These are phyloP conservation scores for Fusarium cyanostomum DNA, from an alignment of 2,329 filamentous ascomycete species.

Conservation along the genomic window DNA sequence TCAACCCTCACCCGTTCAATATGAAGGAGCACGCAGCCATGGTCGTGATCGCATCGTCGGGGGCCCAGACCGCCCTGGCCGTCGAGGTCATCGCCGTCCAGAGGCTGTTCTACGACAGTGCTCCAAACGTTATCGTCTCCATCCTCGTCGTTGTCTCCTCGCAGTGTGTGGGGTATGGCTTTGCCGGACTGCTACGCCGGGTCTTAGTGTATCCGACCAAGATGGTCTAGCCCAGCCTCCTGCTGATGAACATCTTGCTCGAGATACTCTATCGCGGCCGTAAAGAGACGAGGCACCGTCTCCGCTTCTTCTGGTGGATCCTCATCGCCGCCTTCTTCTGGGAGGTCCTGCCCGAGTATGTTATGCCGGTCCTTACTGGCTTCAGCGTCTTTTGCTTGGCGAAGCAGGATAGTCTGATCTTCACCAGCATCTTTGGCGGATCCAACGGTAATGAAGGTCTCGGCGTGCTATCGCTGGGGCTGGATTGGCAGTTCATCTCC, in stretches of 20 bases:
- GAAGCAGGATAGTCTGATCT: slow-evolving; percentile 18
- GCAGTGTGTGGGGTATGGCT: slow-evolving; percentile 59
- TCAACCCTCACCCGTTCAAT: slow-evolving; percentile 34
- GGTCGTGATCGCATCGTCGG: slow-evolving; percentile 56
- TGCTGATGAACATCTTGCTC: slow-evolving; percentile 45
- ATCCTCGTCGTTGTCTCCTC: slow-evolving; percentile 59
- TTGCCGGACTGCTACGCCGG: slow-evolving; percentile 58
- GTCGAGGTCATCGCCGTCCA: slow-evolving; percentile 57
- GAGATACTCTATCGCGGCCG: slow-evolving; percentile 43
- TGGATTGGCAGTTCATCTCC: slow-evolving; percentile 31
- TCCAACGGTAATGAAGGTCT: slow-evolving; percentile 32
- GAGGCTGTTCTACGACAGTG: slow-evolving; percentile 56
- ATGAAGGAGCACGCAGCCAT: slow-evolving; percentile 48
- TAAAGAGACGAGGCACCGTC: slow-evolving; percentile 49
- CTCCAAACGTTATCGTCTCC: slow-evolving; percentile 50
- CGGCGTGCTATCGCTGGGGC: slow-evolving; percentile 17
- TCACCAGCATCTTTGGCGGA: slow-evolving; percentile 29
- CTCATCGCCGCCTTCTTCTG: slow-evolving; percentile 55
- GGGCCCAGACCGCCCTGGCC: slow-evolving; percentile 44
- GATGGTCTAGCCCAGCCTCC: slow-evolving; percentile 48
- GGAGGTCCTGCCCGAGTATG: slow-evolving; percentile 47
- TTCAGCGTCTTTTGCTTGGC: slow-evolving; percentile 21
- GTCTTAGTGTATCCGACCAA: slow-evolving; percentile 58
- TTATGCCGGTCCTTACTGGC: slow-evolving; percentile 58
- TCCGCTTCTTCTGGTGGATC: slow-evolving; percentile 54